phyloP scores from a whole-genome alignment of 2,329 filamentous ascomycete genomes.

The Dothiorella sarmentorum region DNA sequence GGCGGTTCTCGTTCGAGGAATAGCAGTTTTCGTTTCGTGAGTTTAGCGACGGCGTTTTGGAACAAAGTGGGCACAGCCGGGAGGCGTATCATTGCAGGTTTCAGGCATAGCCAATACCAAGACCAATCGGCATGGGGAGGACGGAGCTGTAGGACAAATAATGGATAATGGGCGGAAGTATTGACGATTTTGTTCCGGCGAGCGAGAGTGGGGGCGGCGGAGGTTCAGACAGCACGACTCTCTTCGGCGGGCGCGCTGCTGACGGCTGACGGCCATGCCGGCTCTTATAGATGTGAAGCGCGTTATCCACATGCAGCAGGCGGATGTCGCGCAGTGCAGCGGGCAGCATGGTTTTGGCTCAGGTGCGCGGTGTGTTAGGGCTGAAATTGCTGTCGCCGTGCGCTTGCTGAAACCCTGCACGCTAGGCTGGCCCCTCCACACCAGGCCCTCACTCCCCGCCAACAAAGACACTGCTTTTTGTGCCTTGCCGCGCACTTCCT shows the following conservation, averaged over 20 bases:
- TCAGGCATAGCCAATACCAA: conserved; percentile 13
- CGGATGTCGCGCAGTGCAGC: not conserved
- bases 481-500: not conserved
- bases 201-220: conserved; percentile 11
- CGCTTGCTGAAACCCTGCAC: not conserved
- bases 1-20: conserved; percentile 32
- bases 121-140: conserved; percentile 1
- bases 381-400: no score
- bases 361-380: not conserved
- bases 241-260: not conserved
- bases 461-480: not conserved
- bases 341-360: conserved; percentile 10
- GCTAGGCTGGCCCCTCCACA: not conserved
- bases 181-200: conserved; percentile 9
- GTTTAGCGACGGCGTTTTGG: conserved; percentile 15
- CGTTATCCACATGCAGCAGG: not conserved
- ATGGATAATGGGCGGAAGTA: conserved; percentile 15
- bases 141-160: conserved; percentile 12
- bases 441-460: not conserved
- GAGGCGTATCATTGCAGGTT: not conserved
- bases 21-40: not conserved
- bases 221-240: not conserved
- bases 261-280: conserved; percentile 13
- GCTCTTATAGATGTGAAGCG: conserved; percentile 1
- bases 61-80: not conserved